A percentile compares a stretch with the other conserved stretches of the same genome.
These are phyloP conservation scores for Penicillium fimorum DNA, from an alignment of 495 filamentous ascomycete species.

Conservation along the genomic window DNA sequence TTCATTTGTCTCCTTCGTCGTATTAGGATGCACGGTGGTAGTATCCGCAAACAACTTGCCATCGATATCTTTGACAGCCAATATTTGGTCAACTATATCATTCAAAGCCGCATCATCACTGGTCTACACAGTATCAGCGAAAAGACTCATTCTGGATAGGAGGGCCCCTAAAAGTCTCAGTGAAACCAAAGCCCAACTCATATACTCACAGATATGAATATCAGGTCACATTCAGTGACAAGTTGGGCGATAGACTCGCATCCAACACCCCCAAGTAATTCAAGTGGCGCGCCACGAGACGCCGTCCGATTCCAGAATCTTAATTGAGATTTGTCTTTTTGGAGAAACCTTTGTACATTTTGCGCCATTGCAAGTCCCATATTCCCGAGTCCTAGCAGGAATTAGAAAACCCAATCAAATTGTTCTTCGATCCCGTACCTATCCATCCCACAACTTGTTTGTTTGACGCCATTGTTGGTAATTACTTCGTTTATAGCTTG, in stretches of 20 bases:
- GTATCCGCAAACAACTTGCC: slow-evolving; percentile 13
- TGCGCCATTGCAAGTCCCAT: slow-evolving; percentile 16
- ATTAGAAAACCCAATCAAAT: not conserved
- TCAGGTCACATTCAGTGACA: slow-evolving; percentile 10
- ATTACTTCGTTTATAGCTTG: not conserved
- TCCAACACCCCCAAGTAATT: slow-evolving; percentile 2
- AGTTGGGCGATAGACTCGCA: slow-evolving; percentile 9
- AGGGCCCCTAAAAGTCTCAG: not conserved
- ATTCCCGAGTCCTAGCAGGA: slow-evolving; percentile 8
- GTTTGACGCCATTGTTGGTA: not conserved
- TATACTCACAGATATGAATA: slow-evolving; percentile 16
- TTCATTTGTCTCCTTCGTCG: not conserved
- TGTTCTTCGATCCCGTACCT: slow-evolving; percentile 1
- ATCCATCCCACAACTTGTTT: slow-evolving; percentile 4
- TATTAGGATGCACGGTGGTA: slow-evolving; percentile 14
- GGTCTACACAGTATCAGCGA: not conserved
- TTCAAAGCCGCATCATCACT: slow-evolving; percentile 12
- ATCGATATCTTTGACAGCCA: slow-evolving; percentile 3
- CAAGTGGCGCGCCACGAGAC: slow-evolving; percentile 3
- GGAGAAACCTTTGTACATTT: slow-evolving; percentile 10
- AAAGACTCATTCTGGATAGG: not conserved
- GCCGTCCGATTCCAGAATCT: slow-evolving; percentile 15
- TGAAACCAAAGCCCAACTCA: not conserved
- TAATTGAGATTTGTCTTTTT: not conserved
- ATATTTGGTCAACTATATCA: slow-evolving; percentile 8